Base-by-base conservation (phyloP, 768 basidiomycete species). In the Lactarius vividus region DNA sequence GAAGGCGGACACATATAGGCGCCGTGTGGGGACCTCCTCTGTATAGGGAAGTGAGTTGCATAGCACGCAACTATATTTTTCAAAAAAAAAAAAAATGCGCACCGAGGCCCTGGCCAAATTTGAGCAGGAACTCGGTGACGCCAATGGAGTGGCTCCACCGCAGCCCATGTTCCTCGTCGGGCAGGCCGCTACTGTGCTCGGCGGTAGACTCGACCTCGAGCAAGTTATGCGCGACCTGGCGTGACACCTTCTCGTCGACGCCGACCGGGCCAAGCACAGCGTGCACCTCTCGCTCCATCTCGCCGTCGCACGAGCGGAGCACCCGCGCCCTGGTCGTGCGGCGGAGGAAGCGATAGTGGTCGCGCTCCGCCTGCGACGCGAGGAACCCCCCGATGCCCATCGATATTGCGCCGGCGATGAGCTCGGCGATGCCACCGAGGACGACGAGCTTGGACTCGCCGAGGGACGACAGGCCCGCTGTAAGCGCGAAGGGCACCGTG, bases 361-460 rank as follows among this genome's bases (percentile, higher is more conserved):
- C 96, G 55, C 95, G 88, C 77, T 99, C 97, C 35, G 96, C 90
- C 77, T 99, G 93, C 1, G 96, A 94, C 3, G 95, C 95, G 57
- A 99, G 88, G 83, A 96, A 98, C 23, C 96, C 96, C 61, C 97
- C 97, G 46, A 99, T 91, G 67, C 97, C 97, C 96, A 99, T 99
- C 2, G 92, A 94, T 55, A 98, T 92, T 15, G 96, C 92, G 7
- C 97, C 97, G 1, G 96, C 94, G 64, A 96, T 93, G 70, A 99
- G 88, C 75, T 99, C 97, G 1, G 97, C 96, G 40, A 97, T 79
- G 18, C 97, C 97, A 61, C 94, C 96, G 33, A 96, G 84, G 57
- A 96, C 89, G 68, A 99, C 97, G n/a, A 98, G 83, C 62, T 83
- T 86, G 8, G 93, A 94, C 65, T 91, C 87, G 56, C 96, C 96